Conservation (phyloP, 306 rosid genomes). For the Vachellia pachyceras region DNA sequence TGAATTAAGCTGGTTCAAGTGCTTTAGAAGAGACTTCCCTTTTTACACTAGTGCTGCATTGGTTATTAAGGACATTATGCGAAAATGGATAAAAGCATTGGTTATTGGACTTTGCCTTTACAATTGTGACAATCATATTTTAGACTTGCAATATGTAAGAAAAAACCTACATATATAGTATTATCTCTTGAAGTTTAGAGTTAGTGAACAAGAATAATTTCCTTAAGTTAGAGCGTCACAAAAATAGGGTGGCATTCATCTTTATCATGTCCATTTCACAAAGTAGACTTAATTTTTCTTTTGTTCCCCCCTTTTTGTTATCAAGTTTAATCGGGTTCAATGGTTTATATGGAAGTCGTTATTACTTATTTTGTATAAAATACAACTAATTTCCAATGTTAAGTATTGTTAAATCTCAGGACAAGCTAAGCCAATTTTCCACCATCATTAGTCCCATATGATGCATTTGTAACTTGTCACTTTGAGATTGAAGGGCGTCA, state of each 20-base stretch:
- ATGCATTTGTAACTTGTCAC: slow-evolving; percentile 43
- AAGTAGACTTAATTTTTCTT: no score
- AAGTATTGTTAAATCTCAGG: no score
- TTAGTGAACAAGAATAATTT: neutral
- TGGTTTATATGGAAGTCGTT: slow-evolving; percentile 11
- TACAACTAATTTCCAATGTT: no score
- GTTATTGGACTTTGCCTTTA: neutral
- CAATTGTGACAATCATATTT: no score
- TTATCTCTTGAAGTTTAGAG: neutral
- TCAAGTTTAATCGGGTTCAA: slow-evolving; percentile 24
- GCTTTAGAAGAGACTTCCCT: no score
- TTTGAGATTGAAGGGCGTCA: slow-evolving; percentile 26
- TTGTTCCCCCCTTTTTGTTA: neutral
- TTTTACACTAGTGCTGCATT: no score
- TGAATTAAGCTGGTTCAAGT: neutral
- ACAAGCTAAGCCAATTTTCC: no score
- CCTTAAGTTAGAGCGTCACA: neutral
- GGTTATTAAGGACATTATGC: neutral
- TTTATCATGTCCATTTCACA: no score
- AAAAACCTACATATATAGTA: neutral
- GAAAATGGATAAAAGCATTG: neutral
- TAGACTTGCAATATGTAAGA: neutral
- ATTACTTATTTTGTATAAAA: no score
- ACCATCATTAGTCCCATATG: no score
- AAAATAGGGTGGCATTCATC: no score